A percentile compares a stretch with the other conserved stretches of the same genome.
These are phyloP conservation scores for Viola pubescens DNA, from an alignment of 441 rosid species.

Conservation along the genomic window DNA sequence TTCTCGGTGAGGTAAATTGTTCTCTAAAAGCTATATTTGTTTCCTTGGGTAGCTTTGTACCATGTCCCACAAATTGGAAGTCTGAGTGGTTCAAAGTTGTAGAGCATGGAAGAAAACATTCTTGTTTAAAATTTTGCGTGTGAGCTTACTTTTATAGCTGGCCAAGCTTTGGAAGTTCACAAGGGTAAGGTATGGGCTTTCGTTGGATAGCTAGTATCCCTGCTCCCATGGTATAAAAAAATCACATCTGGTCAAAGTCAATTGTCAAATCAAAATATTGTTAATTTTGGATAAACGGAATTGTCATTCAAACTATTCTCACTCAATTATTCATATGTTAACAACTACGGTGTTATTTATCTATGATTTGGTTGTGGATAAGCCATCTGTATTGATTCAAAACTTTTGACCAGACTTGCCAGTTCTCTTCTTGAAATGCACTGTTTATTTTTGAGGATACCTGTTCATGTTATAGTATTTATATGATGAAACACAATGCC, in stretches of 20 bases:
- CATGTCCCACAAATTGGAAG: not conserved
- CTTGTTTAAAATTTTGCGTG: not conserved
- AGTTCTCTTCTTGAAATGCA: constrained; percentile 2
- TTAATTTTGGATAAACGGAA: no score
- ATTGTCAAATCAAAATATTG: no score
- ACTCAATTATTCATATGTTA: not conserved
- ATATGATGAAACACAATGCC: constrained; percentile 4
- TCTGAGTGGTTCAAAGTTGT: not conserved
- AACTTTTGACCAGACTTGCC: constrained; percentile 1
- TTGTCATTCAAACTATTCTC: no score
- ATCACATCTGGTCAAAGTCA: no score
- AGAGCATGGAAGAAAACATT: not conserved
- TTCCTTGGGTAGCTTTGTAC: not conserved
- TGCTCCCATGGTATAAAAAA: no score
- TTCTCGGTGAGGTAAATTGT: constrained; percentile 63
- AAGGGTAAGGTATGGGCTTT: not conserved
- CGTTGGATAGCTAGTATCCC: no score
- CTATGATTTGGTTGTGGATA: not conserved
- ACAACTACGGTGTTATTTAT: not conserved
- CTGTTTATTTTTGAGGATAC: not conserved
- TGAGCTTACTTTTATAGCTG: not conserved
- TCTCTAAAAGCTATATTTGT: not conserved
- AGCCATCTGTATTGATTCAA: not conserved
- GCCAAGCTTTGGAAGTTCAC: not conserved
- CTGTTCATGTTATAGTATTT: not conserved